These are phyloP conservation scores for Panaeolus papilionaceus DNA, from an alignment of 768 basidiomycete species.

Conservation along the genomic window DNA sequence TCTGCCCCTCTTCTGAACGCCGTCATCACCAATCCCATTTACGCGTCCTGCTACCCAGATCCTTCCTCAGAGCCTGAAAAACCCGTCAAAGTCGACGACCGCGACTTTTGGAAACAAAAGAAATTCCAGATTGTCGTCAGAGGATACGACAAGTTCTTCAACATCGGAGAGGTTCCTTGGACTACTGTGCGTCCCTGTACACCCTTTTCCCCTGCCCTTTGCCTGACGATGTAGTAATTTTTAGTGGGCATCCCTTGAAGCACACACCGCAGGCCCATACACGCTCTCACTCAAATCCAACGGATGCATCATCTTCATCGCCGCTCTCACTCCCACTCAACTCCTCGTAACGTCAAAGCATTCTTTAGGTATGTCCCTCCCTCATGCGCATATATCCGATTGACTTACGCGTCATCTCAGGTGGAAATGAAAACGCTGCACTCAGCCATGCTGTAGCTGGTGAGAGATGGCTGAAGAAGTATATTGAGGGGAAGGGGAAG, in stretches of 20 bases:
- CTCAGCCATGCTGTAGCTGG: constrained; percentile 84
- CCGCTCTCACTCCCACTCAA: constrained; percentile 75
- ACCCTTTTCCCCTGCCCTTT: not conserved
- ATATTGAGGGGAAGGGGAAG: constrained; percentile 64
- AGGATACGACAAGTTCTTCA: constrained; percentile 99
- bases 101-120: constrained; percentile 25
- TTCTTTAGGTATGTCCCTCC: constrained; percentile 63
- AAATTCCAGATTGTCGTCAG: constrained; percentile 76
- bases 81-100: constrained; percentile 15
- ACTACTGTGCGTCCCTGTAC: constrained; percentile 67
- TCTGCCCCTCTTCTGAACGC: not conserved
- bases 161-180: constrained; percentile 96
- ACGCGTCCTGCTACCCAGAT: not conserved
- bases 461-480: constrained; percentile 79
- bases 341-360: constrained; percentile 94
- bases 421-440: constrained; percentile 29
- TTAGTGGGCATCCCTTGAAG: constrained; percentile 79
- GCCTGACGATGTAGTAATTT: not conserved
- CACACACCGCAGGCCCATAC: constrained; percentile 78
- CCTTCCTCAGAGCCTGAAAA: constrained; percentile 11
- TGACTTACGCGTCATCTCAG: not conserved
- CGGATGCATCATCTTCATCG: constrained; percentile 96
- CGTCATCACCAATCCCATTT: not conserved
- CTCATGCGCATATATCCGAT: too few species aligned
- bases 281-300: constrained; percentile 92